A percentile compares a stretch with the other conserved stretches of the same genome.
phyloP scores from a whole-genome alignment of 805 yeast genomes.

The Saccharomycodes ludwigii region DNA sequence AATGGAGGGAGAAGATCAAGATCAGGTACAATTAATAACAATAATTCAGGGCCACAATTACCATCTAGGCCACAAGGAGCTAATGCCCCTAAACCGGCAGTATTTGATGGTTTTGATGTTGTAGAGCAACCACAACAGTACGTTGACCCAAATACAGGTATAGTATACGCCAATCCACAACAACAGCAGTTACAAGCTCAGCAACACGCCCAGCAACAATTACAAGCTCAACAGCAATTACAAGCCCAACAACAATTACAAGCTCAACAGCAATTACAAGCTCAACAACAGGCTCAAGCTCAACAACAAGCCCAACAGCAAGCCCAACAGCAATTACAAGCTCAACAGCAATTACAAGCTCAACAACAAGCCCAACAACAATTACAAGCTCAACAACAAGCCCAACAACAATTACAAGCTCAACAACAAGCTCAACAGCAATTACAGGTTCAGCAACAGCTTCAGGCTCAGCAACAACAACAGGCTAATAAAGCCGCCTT shows the following conservation, averaged over 20 bases:
- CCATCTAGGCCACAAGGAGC: conserved; percentile 28
- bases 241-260: conserved; percentile 11
- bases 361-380: conserved; percentile 9
- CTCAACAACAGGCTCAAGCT: conserved; percentile 2
- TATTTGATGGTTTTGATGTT: conserved; percentile 25
- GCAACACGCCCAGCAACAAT: conserved; percentile 9
- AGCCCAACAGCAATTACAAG: conserved; percentile 5
- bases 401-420: conserved; percentile 8
- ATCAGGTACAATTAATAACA: conserved; percentile 5
- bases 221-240: conserved; percentile 6
- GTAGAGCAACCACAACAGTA: conserved; percentile 50
- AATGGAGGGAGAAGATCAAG: conserved; percentile 34
- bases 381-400: conserved; percentile 7
- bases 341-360: conserved; percentile 10
- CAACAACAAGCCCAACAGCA: conserved; percentile 5
- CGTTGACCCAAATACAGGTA: conserved; percentile 61
- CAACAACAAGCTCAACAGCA: conserved; percentile 8
- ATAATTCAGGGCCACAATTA: conserved; percentile 18
- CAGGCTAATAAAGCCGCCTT: conserved; percentile 13
- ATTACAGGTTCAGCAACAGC: conserved; percentile 4
- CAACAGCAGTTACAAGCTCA: conserved; percentile 11
- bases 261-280: conserved; percentile 6
- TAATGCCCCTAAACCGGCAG: conserved; percentile 23
- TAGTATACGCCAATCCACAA: conserved; percentile 52
- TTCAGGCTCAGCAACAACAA: conserved; percentile 9